Evolutionary conservation across 768 basidiomycete genomes (phyloP).

Genomic region (Trametes punicea): DNA sequence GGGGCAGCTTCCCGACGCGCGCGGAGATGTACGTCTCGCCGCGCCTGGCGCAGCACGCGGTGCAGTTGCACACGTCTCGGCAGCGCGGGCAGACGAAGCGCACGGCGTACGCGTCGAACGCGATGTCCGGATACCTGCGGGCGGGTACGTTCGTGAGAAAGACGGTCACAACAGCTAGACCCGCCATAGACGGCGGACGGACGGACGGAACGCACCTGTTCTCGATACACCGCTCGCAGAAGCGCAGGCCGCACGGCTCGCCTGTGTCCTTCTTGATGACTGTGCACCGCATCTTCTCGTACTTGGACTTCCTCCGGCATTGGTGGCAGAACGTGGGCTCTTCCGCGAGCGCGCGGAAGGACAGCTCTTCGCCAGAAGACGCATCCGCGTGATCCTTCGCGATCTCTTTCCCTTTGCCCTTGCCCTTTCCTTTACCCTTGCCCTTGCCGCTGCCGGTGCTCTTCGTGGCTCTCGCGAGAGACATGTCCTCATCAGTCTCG

Average conservation of each 20-base stretch:
- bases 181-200: neutral
- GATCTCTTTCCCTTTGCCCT: conserved; percentile 11
- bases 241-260: conserved; percentile 31
- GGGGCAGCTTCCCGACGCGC: conserved; percentile 5
- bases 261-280: conserved; percentile 15
- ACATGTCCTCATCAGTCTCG: neutral
- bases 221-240: conserved; percentile 35
- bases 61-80: conserved; percentile 46
- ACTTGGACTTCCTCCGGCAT: conserved; percentile 28
- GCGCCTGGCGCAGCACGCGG: conserved; percentile 39
- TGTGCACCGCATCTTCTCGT: conserved; percentile 38
- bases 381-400: neutral
- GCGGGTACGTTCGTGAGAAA: neutral
- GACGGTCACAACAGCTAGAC: no score
- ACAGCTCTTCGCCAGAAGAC: neutral
- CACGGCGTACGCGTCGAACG: conserved; percentile 30
- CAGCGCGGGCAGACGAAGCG: conserved; percentile 46
- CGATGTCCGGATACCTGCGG: conserved; percentile 38
- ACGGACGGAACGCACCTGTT: conserved; percentile 28
- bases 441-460: neutral
- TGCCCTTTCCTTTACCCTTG: conserved; percentile 12
- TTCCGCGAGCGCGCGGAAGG: conserved; percentile 1
- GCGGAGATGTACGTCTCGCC: conserved; percentile 44
- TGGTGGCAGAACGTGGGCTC: conserved; percentile 35
- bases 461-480: neutral